Conservation (phyloP, 495 filamentous ascomycete species). For the Neurospora africana region DNA sequence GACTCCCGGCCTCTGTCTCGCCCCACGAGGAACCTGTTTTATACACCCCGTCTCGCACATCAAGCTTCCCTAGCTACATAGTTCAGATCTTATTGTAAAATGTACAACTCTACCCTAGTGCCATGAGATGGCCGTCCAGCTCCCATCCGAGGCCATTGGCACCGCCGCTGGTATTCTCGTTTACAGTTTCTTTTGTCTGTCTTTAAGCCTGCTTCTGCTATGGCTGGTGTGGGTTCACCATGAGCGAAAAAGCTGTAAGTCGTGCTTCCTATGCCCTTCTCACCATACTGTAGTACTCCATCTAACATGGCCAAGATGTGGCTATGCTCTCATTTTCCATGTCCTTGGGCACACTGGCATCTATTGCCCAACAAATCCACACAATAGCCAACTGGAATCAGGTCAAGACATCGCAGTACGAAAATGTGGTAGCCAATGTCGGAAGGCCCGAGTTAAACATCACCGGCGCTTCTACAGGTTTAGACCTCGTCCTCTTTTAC, state of each 20-base stretch:
- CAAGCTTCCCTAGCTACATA: background rate
- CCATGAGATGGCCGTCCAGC: slow-evolving; percentile 27
- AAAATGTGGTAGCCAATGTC: slow-evolving; percentile 24
- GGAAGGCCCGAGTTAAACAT: slow-evolving; percentile 35
- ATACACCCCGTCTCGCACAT: background rate
- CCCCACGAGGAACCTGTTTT: background rate
- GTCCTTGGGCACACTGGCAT: slow-evolving; percentile 28
- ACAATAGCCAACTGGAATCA: slow-evolving; percentile 31
- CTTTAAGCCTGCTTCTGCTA: slow-evolving; percentile 23
- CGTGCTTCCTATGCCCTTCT: background rate
- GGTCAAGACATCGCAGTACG: slow-evolving; percentile 31
- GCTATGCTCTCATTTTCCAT: slow-evolving; percentile 30
- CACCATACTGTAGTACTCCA: background rate
- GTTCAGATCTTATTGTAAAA: background rate
- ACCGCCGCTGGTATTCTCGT: slow-evolving; percentile 27
- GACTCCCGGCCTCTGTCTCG: background rate
- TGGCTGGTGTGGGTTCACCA: slow-evolving; percentile 34
- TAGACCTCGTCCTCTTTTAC: slow-evolving; percentile 37
- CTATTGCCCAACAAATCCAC: slow-evolving; percentile 37
- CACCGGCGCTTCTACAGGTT: slow-evolving; percentile 30
- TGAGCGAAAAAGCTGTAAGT: slow-evolving; percentile 38
- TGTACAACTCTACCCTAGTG: background rate
- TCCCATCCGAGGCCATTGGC: slow-evolving; percentile 30
- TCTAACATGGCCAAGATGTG: slow-evolving; percentile 25
- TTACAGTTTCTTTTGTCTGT: slow-evolving; percentile 33